phyloP scores from a whole-genome alignment of 805 yeast genomes.

The Sungouiella thailandica region DNA sequence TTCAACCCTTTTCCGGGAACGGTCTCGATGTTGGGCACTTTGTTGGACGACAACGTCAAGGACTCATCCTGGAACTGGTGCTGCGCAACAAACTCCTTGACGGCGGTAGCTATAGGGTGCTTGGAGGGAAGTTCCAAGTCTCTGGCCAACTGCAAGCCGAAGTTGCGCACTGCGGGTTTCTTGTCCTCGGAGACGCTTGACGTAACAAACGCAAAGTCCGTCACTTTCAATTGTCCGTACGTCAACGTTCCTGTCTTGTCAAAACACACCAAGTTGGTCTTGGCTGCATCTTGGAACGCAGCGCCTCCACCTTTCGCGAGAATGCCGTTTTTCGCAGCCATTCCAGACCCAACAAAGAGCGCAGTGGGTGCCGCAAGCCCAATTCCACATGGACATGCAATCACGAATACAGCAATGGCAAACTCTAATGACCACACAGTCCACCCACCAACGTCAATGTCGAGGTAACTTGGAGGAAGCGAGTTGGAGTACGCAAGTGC shows the following conservation, averaged over 20 bases:
- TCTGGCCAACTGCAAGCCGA: constrained; percentile 45
- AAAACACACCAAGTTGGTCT: constrained; percentile 59
- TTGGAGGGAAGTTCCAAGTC: constrained; percentile 61
- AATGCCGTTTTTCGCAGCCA: constrained; percentile 74
- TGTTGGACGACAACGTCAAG: constrained; percentile 20
- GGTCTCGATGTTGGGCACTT: constrained; percentile 45
- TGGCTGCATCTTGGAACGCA: constrained; percentile 74
- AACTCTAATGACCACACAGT: constrained; percentile 72
- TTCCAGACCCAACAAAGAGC: constrained; percentile 69
- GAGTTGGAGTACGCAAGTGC: constrained; percentile 48
- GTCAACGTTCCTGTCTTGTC: constrained; percentile 81
- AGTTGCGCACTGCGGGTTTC: constrained; percentile 7
- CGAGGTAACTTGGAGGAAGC: constrained; percentile 52
- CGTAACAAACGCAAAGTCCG: constrained; percentile 37
- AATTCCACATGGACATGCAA: constrained; percentile 84
- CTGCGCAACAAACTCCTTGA: constrained; percentile 27
- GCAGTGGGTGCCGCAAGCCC: constrained; percentile 87
- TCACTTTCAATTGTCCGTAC: constrained; percentile 54
- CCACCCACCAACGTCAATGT: constrained; percentile 71
- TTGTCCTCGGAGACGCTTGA: constrained; percentile 12
- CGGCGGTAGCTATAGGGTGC: constrained; percentile 65
- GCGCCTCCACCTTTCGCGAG: constrained; percentile 78
- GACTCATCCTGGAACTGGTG: neutral
- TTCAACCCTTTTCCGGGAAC: constrained; percentile 57
- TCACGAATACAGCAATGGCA: constrained; percentile 73